Evolutionary conservation across 129 eudicot genomes (phyloP).

Genomic region (Helichrysum umbraculigerum): DNA sequence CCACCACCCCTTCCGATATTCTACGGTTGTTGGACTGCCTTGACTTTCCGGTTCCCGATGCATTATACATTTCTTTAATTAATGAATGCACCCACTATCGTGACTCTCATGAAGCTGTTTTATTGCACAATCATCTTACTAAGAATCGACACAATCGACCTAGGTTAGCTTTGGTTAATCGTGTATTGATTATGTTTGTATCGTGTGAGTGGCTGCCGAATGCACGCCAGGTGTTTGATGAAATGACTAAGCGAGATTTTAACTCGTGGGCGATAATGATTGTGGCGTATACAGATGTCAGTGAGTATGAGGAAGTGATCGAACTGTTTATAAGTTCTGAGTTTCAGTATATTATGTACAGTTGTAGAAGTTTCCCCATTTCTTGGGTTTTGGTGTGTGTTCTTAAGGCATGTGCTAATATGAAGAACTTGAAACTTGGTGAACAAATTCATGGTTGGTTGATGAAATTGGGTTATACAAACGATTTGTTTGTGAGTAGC

Average conservation of each 20-base stretch:
- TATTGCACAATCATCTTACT: conserved; percentile 48
- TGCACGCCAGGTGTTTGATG: conserved; percentile 73
- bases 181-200: conserved; percentile 48
- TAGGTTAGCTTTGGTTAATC: conserved; percentile 42
- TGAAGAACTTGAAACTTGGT: conserved; percentile 54
- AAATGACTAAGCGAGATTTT: conserved; percentile 53
- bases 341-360: conserved; percentile 5
- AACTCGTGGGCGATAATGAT: conserved; percentile 76
- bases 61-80: conserved; percentile 60
- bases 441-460: conserved; percentile 70
- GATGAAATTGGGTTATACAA: conserved; percentile 48
- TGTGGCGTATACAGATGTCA: conserved; percentile 51
- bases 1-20: conserved; percentile 52
- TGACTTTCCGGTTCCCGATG: conserved; percentile 46
- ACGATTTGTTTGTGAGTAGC: conserved; percentile 53
- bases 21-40: conserved; percentile 73
- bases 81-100: conserved; percentile 62
- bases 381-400: conserved; percentile 72
- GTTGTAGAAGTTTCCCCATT: conserved; percentile 34
- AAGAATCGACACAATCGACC: conserved; percentile 29
- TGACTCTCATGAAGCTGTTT: conserved; percentile 41
- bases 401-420: conserved; percentile 61
- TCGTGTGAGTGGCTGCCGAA: conserved; percentile 47
- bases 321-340: conserved; percentile 44
- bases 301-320: conserved; percentile 45